Evolutionary conservation across 1,139 yeast genomes (phyloP), one percentile per base, ranked within the genome.

Genomic region (Kodamaea plutei): DNA sequence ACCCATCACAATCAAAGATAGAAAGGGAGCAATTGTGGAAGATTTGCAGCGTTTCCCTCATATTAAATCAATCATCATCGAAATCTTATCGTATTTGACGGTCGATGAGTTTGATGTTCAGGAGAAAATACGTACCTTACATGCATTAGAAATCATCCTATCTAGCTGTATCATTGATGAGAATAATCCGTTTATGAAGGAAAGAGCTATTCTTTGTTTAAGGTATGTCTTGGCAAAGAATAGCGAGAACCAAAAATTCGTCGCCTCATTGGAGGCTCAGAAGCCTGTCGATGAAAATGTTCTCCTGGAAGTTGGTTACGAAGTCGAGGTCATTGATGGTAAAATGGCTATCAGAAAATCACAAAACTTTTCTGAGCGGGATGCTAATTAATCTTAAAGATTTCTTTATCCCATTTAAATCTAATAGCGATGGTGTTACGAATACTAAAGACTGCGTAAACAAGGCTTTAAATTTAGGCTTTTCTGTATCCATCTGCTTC

Each of bases 141-240:
- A 82, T 31, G 95, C 89, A 0, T 54, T 91, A 7, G 83, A 78
- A 34, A 56, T 85, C 13, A 68, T 89, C 0, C 61, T 91, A 15
- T 84, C 93, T 2, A 84, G 80, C 44, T 88, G 96, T 58, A 73
- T 82, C 23, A 79, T 91, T 28, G 98, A 91, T 53, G 81, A 79
- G 30, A 78, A 83, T 48, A 93, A 91, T 47, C 97, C 97, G 0
- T 88, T 70, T 48, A 81, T 91, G 37, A 83, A 85, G 40, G 98
- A 91, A 50, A 64, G 93, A 38, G 74, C 95, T 2, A 83, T 91
- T 20, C 58, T 89, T 8, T 85, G 96, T 46, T 54, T 91, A 26
- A 75, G 81, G 42, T 80, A 79, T 38, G 55, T 88, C 19, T 57
- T 91, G 15, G 72, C 75, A 18, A 64, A 70, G 12, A 91, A 91